Conservation (phyloP, 768 basidiomycete species). For the Mycena alexandri region DNA sequence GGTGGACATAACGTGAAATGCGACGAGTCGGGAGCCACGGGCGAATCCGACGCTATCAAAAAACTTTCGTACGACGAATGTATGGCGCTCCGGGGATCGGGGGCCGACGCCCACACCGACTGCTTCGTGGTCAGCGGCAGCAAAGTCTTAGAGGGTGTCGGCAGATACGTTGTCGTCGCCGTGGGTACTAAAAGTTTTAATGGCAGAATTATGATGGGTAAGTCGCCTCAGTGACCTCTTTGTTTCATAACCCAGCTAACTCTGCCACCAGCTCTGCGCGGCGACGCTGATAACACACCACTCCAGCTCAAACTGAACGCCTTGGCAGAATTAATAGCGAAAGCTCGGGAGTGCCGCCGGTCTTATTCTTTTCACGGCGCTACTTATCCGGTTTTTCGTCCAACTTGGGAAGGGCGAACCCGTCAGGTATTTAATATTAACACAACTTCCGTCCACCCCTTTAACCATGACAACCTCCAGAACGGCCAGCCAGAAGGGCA, state of each 20-base stretch:
- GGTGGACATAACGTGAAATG: slow-evolving; percentile 94
- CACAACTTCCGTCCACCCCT: not conserved
- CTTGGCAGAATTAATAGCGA: slow-evolving; percentile 96
- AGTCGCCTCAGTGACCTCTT: slow-evolving; percentile 43
- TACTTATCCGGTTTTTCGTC: slow-evolving; percentile 97
- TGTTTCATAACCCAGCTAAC: slow-evolving; percentile 9
- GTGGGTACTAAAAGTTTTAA: slow-evolving; percentile 96
- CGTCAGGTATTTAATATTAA: slow-evolving; percentile 55
- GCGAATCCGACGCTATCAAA: slow-evolving; percentile 95
- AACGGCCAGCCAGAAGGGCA: slow-evolving; percentile 84
- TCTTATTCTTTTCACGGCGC: slow-evolving; percentile 79
- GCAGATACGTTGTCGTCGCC: slow-evolving; percentile 91
- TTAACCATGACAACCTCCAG: slow-evolving; percentile 48
- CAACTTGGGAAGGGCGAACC: slow-evolving; percentile 78
- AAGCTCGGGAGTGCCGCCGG: slow-evolving; percentile 88
- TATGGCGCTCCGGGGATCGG: slow-evolving; percentile 61
- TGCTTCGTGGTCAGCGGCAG: slow-evolving; percentile 93
- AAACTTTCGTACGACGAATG: slow-evolving; percentile 87
- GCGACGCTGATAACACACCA: slow-evolving; percentile 90
- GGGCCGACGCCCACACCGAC: slow-evolving; percentile 70
- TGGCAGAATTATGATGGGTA: slow-evolving; percentile 98
- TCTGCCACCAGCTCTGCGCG: slow-evolving; percentile 75
- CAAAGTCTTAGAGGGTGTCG: slow-evolving; percentile 96
- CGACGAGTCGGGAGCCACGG: slow-evolving; percentile 96
- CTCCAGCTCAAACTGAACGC: slow-evolving; percentile 93